Evolutionary conservation across 352 stramenopile genomes (phyloP).

Genomic region (Phytopythium boreale): DNA sequence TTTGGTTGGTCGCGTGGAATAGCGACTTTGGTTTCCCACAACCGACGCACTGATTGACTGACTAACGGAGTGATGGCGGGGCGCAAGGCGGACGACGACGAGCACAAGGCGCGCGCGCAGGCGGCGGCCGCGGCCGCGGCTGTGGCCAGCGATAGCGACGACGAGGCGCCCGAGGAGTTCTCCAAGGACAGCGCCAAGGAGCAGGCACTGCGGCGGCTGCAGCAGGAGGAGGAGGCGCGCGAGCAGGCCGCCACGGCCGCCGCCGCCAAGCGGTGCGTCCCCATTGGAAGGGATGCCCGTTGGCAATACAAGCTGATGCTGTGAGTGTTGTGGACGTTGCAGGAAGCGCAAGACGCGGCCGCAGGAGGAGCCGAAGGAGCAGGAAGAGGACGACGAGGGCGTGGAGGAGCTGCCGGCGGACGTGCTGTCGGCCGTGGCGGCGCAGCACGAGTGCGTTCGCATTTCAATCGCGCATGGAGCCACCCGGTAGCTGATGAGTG

Average conservation of each 20-base stretch:
- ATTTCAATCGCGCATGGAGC: too few relatives aligned
- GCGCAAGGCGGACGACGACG: constrained; percentile 20
- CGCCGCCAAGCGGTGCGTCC: constrained; percentile 41
- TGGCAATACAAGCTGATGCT: too few relatives aligned
- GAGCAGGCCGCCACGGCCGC: constrained; percentile 23
- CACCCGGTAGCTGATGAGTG: too few relatives aligned
- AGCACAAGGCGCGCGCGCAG: constrained; percentile 12
- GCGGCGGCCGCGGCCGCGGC: constrained; percentile 5
- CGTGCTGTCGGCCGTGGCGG: constrained; percentile 62
- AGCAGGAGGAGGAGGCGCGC: constrained; percentile 48
- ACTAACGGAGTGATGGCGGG: background rate
- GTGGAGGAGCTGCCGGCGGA: constrained; percentile 57
- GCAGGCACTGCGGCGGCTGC: constrained; percentile 43
- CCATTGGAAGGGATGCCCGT: too few relatives aligned
- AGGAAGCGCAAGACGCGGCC: constrained; percentile 55
- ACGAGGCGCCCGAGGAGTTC: constrained; percentile 76
- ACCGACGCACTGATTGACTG: background rate
- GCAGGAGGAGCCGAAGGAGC: constrained; percentile 9
- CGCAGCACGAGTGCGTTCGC: constrained; percentile 47
- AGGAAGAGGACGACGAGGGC: constrained; percentile 15
- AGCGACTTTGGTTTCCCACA: background rate
- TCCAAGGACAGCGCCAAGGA: constrained; percentile 66
- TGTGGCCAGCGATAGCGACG: constrained; percentile 45
- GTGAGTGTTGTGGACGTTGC: constrained; percentile 1
- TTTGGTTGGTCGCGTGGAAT: constrained; percentile 10